Evolutionary conservation across 2,329 filamentous ascomycete species (phyloP).

Genomic region (Verticillium albo-atrum): DNA sequence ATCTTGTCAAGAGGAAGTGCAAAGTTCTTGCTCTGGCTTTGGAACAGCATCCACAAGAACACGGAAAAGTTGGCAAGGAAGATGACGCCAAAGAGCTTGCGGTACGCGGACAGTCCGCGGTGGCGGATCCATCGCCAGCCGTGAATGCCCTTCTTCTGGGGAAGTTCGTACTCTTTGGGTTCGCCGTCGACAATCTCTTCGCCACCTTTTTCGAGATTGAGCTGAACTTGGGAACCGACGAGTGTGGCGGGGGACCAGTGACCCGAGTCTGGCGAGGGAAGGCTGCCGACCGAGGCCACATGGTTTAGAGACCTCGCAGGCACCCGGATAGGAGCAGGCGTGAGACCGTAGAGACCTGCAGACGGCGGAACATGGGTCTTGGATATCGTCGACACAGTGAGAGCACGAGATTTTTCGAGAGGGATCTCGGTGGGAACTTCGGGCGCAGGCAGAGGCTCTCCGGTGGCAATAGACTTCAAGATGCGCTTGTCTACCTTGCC

Average conservation of each 20-base stretch:
- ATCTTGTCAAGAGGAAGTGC: conserved; percentile 30
- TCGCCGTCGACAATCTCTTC: conserved; percentile 8
- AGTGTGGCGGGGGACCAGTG: neutral
- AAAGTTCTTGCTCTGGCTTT: conserved; percentile 11
- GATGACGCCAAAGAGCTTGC: conserved; percentile 50
- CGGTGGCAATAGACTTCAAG: conserved; percentile 29
- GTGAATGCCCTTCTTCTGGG: conserved; percentile 34
- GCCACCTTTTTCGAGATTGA: conserved; percentile 9
- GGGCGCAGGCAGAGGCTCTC: neutral
- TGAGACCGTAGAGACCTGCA: neutral
- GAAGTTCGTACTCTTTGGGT: conserved; percentile 24
- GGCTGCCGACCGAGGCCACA: neutral
- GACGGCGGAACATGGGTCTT: neutral
- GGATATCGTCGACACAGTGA: neutral
- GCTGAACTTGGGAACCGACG: neutral
- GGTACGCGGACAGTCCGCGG: conserved; percentile 48
- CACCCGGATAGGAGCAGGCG: neutral
- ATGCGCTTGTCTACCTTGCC: conserved; percentile 52
- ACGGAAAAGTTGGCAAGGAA: conserved; percentile 46
- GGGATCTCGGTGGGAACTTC: neutral
- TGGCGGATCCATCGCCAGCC: conserved; percentile 34
- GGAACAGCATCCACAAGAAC: conserved; percentile 35
- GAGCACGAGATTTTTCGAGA: no score
- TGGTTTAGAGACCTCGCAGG: neutral
- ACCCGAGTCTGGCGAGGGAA: neutral